phyloP scores from a whole-genome alignment of 176 grass and related monocot genomes.

The Paspalum vaginatum region DNA sequence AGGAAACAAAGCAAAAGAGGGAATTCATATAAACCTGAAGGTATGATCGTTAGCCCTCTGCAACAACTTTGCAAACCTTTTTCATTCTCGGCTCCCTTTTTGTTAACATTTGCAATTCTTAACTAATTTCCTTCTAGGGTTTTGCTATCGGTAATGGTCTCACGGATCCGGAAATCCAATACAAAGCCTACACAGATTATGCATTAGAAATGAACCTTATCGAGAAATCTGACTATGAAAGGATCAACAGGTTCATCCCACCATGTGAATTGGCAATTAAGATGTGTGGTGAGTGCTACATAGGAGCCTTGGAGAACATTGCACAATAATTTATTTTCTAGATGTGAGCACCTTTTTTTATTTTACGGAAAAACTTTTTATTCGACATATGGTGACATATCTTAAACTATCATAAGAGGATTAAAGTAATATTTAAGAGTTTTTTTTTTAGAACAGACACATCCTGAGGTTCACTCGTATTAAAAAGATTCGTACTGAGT shows the following conservation, averaged over 20 bases:
- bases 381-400: background rate
- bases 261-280: constrained; percentile 82
- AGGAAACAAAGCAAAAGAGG: constrained; percentile 88
- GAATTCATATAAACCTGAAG: constrained; percentile 93
- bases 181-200: constrained; percentile 97
- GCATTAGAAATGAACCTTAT: constrained; percentile 88
- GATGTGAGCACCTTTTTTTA: too few relatives aligned
- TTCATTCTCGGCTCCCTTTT: background rate
- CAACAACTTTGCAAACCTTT: background rate
- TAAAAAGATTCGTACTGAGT: background rate
- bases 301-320: background rate
- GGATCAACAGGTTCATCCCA: constrained; percentile 86
- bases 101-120: background rate
- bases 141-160: constrained; percentile 96
- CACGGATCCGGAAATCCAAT: constrained; percentile 93
- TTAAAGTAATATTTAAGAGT: background rate
- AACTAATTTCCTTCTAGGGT: constrained; percentile 51
- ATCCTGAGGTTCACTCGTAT: background rate
- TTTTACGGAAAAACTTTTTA: background rate
- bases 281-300: constrained; percentile 65
- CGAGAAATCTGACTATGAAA: constrained; percentile 71
- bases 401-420: background rate
- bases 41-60: constrained; percentile 29
- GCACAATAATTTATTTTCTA: background rate
- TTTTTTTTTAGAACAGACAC: background rate